These are phyloP conservation scores for Rhizopogon rudus DNA, from an alignment of 768 basidiomycete genomes.

Conservation along the genomic window DNA sequence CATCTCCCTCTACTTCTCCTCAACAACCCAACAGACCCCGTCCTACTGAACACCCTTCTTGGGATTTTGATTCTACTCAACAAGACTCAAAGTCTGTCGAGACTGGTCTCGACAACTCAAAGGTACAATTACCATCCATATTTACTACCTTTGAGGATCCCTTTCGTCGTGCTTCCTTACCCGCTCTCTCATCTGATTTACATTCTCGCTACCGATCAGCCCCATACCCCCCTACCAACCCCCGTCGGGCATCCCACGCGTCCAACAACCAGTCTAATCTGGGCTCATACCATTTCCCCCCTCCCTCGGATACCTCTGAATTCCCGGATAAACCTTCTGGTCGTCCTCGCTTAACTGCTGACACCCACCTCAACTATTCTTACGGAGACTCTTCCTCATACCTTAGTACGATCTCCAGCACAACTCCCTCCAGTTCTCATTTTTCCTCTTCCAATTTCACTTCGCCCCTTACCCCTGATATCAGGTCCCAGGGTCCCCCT, in stretches of 20 bases:
- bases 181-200: constrained; percentile 40
- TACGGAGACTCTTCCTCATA: constrained; percentile 44
- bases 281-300: constrained; percentile 55
- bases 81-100: constrained; percentile 38
- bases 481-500: constrained; percentile 40
- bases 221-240: constrained; percentile 48
- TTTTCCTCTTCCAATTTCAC: constrained; percentile 43
- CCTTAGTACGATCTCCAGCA: constrained; percentile 44
- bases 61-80: constrained; percentile 22
- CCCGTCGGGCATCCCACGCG: constrained; percentile 42
- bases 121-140: constrained; percentile 72
- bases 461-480: constrained; percentile 43
- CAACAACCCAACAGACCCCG: constrained; percentile 48
- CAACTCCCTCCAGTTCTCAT: constrained; percentile 46
- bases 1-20: constrained; percentile 47
- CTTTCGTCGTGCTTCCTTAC: constrained; percentile 56
- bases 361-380: constrained; percentile 37
- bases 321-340: constrained; percentile 25
- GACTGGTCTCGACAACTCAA: constrained; percentile 37
- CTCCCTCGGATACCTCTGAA: constrained; percentile 33
- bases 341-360: constrained; percentile 48
- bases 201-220: constrained; percentile 45
- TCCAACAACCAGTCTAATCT: constrained; percentile 34
- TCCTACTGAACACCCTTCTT: constrained; percentile 22
- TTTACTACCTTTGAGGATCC: constrained; percentile 65